Evolutionary conservation across 331 rosid genomes (phyloP).

Genomic region (Saraca asoca): DNA sequence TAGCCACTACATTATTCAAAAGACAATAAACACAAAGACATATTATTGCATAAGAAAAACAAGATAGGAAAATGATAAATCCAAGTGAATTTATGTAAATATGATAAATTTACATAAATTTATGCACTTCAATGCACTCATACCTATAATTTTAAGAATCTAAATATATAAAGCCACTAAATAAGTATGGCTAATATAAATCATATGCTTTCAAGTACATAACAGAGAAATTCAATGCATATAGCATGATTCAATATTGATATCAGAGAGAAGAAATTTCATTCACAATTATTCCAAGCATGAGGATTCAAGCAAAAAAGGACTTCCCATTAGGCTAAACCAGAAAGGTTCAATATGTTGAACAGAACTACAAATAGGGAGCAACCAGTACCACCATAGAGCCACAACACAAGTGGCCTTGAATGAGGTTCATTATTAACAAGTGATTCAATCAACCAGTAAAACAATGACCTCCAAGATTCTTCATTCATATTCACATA

Average conservation of each 20-base stretch:
- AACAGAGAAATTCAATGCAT: too few relatives aligned
- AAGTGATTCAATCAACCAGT: slow-evolving; percentile 61
- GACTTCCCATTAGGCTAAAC: slow-evolving; percentile 57
- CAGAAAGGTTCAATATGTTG: slow-evolving; percentile 63
- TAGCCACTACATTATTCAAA: slow-evolving; percentile 50
- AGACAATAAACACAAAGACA: slow-evolving; percentile 2
- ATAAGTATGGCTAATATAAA: too few relatives aligned
- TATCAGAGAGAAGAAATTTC: neutral
- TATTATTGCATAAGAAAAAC: neutral
- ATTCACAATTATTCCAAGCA: slow-evolving; percentile 61
- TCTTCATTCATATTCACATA: slow-evolving; percentile 52
- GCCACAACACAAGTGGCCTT: slow-evolving; percentile 62
- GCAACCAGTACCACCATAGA: slow-evolving; percentile 69
- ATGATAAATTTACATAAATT: too few relatives aligned
- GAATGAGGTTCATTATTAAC: slow-evolving; percentile 42
- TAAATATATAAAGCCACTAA: too few relatives aligned
- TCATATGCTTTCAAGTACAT: too few relatives aligned
- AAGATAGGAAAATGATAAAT: too few relatives aligned
- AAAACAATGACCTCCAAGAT: slow-evolving; percentile 61
- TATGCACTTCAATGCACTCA: too few relatives aligned
- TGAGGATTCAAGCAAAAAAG: slow-evolving; percentile 56
- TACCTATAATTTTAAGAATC: too few relatives aligned
- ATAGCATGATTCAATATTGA: too few relatives aligned
- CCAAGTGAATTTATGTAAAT: too few relatives aligned
- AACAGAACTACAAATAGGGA: slow-evolving; percentile 66